Conservation (phyloP, 306 rosid genomes). For the Cicer judaicum region DNA sequence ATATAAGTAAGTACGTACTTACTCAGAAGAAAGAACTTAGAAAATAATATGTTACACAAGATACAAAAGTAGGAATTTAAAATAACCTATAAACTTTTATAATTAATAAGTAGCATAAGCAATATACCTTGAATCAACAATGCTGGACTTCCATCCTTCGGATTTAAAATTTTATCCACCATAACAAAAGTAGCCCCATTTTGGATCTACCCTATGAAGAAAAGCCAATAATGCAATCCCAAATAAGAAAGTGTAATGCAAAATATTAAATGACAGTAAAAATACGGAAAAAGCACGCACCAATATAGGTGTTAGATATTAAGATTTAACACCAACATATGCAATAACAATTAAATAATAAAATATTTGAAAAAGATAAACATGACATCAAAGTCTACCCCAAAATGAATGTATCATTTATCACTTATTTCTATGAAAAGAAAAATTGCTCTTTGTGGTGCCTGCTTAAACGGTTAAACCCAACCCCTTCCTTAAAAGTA, state of each 20-base stretch:
- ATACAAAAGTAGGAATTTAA: conserved; percentile 33
- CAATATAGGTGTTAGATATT: neutral
- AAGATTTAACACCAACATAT: conserved; percentile 10
- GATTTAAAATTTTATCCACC: conserved; percentile 72
- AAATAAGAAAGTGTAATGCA: conserved; percentile 43
- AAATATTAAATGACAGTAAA: conserved; percentile 6
- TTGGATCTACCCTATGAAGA: conserved; percentile 64
- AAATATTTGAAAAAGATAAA: conserved; percentile 26
- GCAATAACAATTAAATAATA: neutral
- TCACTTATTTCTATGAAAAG: neutral
- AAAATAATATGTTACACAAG: conserved; percentile 5
- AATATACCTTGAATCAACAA: conserved; percentile 82
- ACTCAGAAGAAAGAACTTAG: neutral
- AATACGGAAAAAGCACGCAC: conserved; percentile 11
- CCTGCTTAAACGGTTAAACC: neutral
- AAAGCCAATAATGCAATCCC: conserved; percentile 42
- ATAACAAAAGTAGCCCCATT: conserved; percentile 84
- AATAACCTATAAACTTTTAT: conserved; percentile 26
- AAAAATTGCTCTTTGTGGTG: neutral
- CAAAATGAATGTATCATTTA: neutral
- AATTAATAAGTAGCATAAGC: conserved; percentile 10
- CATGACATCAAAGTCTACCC: conserved; percentile 10
- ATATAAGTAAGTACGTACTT: neutral
- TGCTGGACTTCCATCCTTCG: conserved; percentile 77
- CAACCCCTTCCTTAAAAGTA: neutral